Base-by-base conservation (phyloP, 2,329 filamentous ascomycete species). In the Plenodomus lindquistii region DNA sequence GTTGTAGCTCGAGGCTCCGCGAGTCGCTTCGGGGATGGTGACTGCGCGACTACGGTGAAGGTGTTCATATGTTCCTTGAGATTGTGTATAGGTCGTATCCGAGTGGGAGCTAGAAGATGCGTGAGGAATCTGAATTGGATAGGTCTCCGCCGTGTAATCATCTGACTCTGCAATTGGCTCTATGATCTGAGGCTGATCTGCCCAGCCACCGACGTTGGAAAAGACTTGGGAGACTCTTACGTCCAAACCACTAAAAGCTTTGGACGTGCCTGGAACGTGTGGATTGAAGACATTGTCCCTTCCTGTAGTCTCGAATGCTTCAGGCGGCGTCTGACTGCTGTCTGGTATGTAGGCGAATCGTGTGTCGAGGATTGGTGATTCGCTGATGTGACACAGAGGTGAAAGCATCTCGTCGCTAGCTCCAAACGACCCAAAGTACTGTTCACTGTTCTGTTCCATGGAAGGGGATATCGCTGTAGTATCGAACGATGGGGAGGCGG, bases 41-140 rank as follows among this genome's bases (percentile, higher is more conserved):
- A 70, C 64, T 15, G 64, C 65, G 24, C 60, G 55, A 18, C 57
- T 59, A 21, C 54, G 59, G 8, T 35, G 41, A 6, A 62, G 54
- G 8, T 54, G 52, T 21, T 48, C 46, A 11, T 46, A 39, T 7
- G 27, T 10, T 11, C 52, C 50, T 21, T 52, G 46, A 13, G 52
- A 55, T 43, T 44, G 58, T 27, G 52, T 41, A 36, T 54, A 31
- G 27, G 45, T 55, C 27, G 50, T 42, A 16, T 45, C 39, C 13
- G 60, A 56, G 19, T 59, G 54, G 36, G 53, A 52, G 35, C 55
- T 56, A 7, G 57, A 20, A 24, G 55, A 46, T 4, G 53, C 22
- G 11, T 62, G 61, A 16, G 66, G 65, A n/a, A 71, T 72, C 11
- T 65, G 52, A 19, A 71, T 70, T 2, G 65, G 65, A 8, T 43